phyloP scores from a whole-genome alignment of 306 rosid genomes.

The Vigna mungo region DNA sequence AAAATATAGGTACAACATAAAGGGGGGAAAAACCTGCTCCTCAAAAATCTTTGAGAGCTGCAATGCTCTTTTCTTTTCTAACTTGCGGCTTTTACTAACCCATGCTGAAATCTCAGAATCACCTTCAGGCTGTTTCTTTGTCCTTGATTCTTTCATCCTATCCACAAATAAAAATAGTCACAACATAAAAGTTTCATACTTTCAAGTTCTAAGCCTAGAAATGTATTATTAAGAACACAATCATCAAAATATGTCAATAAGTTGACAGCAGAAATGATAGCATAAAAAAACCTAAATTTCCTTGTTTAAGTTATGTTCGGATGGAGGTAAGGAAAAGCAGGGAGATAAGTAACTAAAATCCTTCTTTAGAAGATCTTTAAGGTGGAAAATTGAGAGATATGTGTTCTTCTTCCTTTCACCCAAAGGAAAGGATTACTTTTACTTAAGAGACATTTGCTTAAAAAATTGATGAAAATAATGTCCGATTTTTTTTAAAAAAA shows the following conservation, averaged over 20 bases:
- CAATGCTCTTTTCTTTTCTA: constrained; percentile 75
- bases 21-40: constrained; percentile 73
- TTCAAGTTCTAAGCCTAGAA: neutral
- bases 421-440: constrained; percentile 2
- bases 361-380: neutral
- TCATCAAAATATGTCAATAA: constrained; percentile 31
- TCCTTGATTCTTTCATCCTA: constrained; percentile 86
- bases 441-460: neutral
- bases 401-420: constrained; percentile 6
- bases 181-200: constrained; percentile 26
- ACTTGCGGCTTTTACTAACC: constrained; percentile 85
- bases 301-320: neutral
- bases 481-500: no score
- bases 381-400: neutral
- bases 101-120: constrained; percentile 77
- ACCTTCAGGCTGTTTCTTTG: constrained; percentile 71
- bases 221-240: constrained; percentile 9
- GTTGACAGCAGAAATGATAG: constrained; percentile 27
- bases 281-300: neutral
- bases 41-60: constrained; percentile 86
- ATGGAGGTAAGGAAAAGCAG: constrained; percentile 1
- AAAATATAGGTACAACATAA: neutral
- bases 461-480: neutral
- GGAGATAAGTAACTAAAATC: neutral
- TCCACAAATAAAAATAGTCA: constrained; percentile 23